Evolutionary conservation across 768 basidiomycete genomes (phyloP).

Genomic region (Calocera cornea): DNA sequence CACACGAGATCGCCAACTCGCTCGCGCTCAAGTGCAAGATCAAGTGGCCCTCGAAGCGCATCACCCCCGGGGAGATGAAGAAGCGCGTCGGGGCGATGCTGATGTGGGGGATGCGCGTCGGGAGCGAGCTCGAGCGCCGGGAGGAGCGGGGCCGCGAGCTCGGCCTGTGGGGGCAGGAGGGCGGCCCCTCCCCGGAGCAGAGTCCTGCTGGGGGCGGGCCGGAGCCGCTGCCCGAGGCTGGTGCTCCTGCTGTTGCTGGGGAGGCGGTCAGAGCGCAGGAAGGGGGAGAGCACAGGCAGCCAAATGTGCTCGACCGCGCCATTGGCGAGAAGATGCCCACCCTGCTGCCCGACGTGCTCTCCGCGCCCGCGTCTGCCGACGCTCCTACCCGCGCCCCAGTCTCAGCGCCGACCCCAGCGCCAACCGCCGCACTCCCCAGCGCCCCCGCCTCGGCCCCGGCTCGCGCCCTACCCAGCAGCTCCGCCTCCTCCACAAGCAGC

Average conservation of each 20-base stretch:
- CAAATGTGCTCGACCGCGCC: background rate
- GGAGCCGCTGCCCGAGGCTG: no score
- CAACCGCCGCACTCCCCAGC: background rate
- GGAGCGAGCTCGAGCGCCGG: slow-evolving; percentile 16
- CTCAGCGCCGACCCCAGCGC: background rate
- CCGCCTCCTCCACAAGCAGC: no score
- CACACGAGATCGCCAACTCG: slow-evolving; percentile 39
- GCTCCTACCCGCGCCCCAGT: background rate
- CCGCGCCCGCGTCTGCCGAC: background rate
- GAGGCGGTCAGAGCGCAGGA: no score
- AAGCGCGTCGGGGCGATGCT: slow-evolving; percentile 81
- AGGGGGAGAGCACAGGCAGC: slow-evolving; percentile 8
- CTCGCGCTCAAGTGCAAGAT: slow-evolving; percentile 64
- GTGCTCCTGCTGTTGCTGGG: no score
- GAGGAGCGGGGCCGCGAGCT: slow-evolving; percentile 18
- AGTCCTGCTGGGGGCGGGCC: background rate
- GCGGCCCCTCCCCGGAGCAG: no score
- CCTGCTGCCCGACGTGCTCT: background rate
- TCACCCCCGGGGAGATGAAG: slow-evolving; percentile 95
- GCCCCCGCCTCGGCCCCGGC: no score
- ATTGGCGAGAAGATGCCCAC: background rate
- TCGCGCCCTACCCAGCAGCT: no score
- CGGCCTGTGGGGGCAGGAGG: slow-evolving; percentile 16
- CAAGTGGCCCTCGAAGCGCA: slow-evolving; percentile 86
- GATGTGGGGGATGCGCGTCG: slow-evolving; percentile 82